phyloP scores from a whole-genome alignment of 371 early-diverging fungal genomes.

The Mortierella sp. region DNA sequence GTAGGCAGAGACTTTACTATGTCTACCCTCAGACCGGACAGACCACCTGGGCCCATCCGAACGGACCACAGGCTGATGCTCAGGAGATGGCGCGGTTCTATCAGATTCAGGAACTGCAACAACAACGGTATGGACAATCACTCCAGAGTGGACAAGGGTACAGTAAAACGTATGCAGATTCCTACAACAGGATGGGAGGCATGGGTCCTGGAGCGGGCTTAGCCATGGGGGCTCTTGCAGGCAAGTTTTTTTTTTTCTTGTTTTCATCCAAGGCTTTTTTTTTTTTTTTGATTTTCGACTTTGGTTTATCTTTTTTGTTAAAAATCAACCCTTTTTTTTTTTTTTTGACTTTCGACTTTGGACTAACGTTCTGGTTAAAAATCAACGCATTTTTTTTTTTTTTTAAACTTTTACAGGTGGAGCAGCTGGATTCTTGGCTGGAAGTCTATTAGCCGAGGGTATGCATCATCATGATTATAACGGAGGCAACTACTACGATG shows the following conservation, averaged over 20 bases:
- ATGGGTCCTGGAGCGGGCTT: constrained; percentile 40
- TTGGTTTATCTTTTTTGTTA: too few species aligned
- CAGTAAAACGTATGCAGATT: constrained; percentile 10
- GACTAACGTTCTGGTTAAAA: too few species aligned
- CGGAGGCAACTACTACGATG: too few species aligned
- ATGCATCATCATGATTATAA: too few species aligned
- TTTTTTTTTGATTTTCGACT: too few species aligned
- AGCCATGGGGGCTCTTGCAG: constrained; percentile 44
- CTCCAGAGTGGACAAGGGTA: too few species aligned
- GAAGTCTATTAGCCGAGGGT: constrained; percentile 19
- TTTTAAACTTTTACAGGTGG: too few species aligned
- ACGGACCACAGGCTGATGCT: constrained; percentile 28
- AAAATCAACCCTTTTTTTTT: too few species aligned
- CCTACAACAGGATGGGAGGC: constrained; percentile 43
- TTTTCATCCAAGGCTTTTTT: too few species aligned
- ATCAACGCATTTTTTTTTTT: too few species aligned
- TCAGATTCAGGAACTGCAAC: constrained; percentile 32
- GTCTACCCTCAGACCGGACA: constrained; percentile 39
- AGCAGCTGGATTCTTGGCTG: constrained; percentile 37
- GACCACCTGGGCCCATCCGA: constrained; percentile 47
- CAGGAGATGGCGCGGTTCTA: constrained; percentile 43
- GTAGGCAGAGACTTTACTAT: constrained; percentile 45
- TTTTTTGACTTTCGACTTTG: too few species aligned
- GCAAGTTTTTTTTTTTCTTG: too few species aligned
- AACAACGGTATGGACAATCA: constrained; percentile 11